Evolutionary conservation across 192 early-diverging fungal genomes (phyloP), one percentile per base, ranked within the genome.

Genomic region (Helicostylum pulchrum): DNA sequence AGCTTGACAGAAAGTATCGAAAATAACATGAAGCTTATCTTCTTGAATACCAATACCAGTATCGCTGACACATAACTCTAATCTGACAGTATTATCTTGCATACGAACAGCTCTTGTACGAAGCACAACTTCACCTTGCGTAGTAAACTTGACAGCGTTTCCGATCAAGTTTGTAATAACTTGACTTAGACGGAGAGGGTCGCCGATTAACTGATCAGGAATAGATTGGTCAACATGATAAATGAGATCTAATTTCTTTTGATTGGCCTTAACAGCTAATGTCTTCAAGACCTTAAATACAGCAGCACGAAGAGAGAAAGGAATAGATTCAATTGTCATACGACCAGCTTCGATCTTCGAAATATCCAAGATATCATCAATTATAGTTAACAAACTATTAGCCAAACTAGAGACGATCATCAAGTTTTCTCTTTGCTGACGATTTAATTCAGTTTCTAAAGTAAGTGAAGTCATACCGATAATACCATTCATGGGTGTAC

Each of bases 1-100:
- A 7, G 90, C 91, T 71, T 94, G 92, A 49, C 85, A 77, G 75
- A 93, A 95, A 20, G 86, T 87, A 39, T 90, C 86, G 69, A 94
- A 94, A 20, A 93, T 83, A 52, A 89, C 76, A 21, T 78, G 67
- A 49, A 88, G 80, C 69, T 91, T 92, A 49, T 91, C 90, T 50
- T 82, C 82, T 49, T 84, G 77, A 58, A 94, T 92, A n/a, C 92
- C 92, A 51, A 94, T 94, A 36, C 92, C 92, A 1, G 90, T 90
- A 57, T 94, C 92, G 14, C 75, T 77, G 43, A 94, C 88, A 62
- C 80, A 81, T 47, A 94, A 82, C 48, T 87, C 80, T 32, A 93
- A 71, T 23, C 72, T 76, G 17, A 88, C 71, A 12, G 74, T 57
- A 39, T 72, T 69, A 59, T 67, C 72, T 0, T 70, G 8, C 50